Conservation (phyloP, 2,329 filamentous ascomycete species). For the Xylaria sp. region DNA sequence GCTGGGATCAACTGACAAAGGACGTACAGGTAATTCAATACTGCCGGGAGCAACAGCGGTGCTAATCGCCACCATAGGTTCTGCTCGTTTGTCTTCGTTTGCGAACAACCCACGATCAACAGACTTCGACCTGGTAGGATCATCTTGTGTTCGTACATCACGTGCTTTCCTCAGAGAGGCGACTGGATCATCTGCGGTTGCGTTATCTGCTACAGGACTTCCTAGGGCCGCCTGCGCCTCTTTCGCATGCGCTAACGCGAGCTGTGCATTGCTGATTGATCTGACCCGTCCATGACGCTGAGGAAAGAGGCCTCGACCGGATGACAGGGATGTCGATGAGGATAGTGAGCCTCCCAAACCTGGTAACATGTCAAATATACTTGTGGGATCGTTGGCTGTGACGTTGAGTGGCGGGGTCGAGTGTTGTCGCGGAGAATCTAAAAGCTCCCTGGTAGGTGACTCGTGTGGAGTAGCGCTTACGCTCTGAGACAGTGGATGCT, state of each 20-base stretch:
- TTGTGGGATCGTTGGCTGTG: conserved; percentile 50
- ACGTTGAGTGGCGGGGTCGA: conserved; percentile 53
- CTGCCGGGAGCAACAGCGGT: conserved; percentile 71
- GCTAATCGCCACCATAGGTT: conserved; percentile 72
- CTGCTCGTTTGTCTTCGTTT: conserved; percentile 71
- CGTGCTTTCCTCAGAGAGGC: conserved; percentile 58
- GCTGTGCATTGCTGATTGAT: conserved; percentile 58
- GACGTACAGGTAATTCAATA: conserved; percentile 62
- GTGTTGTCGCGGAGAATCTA: conserved; percentile 52
- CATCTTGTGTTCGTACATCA: conserved; percentile 56
- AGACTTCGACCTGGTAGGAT: conserved; percentile 67
- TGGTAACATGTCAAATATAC: conserved; percentile 54
- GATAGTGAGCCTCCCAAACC: conserved; percentile 48
- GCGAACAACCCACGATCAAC: conserved; percentile 71
- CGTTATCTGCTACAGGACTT: conserved; percentile 54
- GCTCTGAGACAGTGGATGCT: conserved; percentile 81
- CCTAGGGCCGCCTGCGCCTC: conserved; percentile 52
- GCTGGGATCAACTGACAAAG: conserved; percentile 59
- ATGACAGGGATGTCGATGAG: conserved; percentile 49
- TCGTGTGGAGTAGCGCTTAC: conserved; percentile 75
- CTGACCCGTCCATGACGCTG: conserved; percentile 59
- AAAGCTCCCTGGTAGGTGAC: conserved; percentile 50
- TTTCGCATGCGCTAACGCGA: conserved; percentile 55
- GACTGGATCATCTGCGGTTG: conserved; percentile 54
- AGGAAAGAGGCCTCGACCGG: conserved; percentile 46